Percentiles rank a stretch among this genome's conserved stretches.
Conservation (phyloP, 257 asterid species). For the Plantago major region DNA sequence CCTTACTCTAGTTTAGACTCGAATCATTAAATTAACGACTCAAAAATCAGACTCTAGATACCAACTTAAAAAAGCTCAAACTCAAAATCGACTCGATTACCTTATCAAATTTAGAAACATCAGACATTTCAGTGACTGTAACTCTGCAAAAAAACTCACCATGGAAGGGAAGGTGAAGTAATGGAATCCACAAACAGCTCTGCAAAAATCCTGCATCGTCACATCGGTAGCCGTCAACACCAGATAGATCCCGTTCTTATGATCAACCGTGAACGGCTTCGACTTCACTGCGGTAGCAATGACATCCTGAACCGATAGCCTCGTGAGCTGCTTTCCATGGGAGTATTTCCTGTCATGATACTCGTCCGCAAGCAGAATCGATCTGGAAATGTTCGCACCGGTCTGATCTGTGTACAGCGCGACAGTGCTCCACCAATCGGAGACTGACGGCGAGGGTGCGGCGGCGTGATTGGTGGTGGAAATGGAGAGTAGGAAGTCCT, state of each 20-base stretch:
- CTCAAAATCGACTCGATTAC: too few relatives aligned
- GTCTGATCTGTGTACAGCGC: conserved; percentile 83
- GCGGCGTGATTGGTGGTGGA: conserved; percentile 47
- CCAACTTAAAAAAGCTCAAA: too few relatives aligned
- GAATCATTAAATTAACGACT: too few relatives aligned
- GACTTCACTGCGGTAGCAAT: conserved; percentile 67
- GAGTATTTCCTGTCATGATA: conserved; percentile 63
- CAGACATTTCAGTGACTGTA: too few relatives aligned
- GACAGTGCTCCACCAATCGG: conserved; percentile 89
- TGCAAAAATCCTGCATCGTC: conserved; percentile 82
- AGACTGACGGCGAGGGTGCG: conserved; percentile 63
- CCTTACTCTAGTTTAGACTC: too few relatives aligned
- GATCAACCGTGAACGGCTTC: conserved; percentile 78
- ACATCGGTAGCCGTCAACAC: conserved; percentile 76
- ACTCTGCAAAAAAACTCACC: conserved; percentile 17
- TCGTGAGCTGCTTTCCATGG: conserved; percentile 56
- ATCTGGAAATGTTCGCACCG: conserved; percentile 68
- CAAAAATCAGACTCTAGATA: too few relatives aligned
- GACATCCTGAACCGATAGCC: conserved; percentile 67
- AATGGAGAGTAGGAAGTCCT: conserved; percentile 72
- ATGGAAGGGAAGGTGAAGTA: conserved; percentile 84
- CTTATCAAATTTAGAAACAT: too few relatives aligned
- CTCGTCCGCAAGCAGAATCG: conserved; percentile 69
- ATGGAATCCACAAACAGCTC: conserved; percentile 95
- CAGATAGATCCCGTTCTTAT: conserved; percentile 75